These are phyloP conservation scores for Neurospora cerealis DNA, from an alignment of 495 filamentous ascomycete genomes.

Conservation along the genomic window DNA sequence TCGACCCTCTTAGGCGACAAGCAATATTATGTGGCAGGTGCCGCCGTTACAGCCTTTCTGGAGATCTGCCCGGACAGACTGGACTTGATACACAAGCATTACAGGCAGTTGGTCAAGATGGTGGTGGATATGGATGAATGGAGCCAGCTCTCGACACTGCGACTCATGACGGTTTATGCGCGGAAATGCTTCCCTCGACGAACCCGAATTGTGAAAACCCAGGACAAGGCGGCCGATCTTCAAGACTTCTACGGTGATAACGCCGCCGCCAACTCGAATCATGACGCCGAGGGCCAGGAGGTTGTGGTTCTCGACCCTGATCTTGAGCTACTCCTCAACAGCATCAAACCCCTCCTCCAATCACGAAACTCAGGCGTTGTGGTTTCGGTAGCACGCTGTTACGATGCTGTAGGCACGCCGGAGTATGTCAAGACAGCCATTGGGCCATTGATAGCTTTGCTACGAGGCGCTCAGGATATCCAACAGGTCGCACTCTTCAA, in stretches of 20 bases:
- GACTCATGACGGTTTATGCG: constrained; percentile 72
- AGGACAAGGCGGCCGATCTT: constrained; percentile 28
- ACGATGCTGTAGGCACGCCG: constrained; percentile 67
- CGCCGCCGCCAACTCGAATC: constrained; percentile 21
- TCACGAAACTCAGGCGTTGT: constrained; percentile 90
- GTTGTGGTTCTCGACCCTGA: constrained; percentile 65
- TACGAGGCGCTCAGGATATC: constrained; percentile 76
- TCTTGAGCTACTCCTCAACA: constrained; percentile 68
- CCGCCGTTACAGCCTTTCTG: constrained; percentile 80
- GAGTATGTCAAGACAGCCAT: constrained; percentile 61
- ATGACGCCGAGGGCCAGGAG: constrained; percentile 40
- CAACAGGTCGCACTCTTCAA: constrained; percentile 85
- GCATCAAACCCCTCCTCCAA: constrained; percentile 74
- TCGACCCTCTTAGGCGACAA: constrained; percentile 69
- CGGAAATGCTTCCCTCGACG: constrained; percentile 79
- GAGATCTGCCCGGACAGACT: constrained; percentile 80
- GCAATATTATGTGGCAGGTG: constrained; percentile 90
- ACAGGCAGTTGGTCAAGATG: constrained; percentile 73
- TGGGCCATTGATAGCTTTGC: constrained; percentile 74
- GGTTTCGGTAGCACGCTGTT: constrained; percentile 75
- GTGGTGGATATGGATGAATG: constrained; percentile 99
- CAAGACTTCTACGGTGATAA: constrained; percentile 69
- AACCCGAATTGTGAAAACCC: constrained; percentile 40
- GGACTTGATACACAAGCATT: constrained; percentile 83
- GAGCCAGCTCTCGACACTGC: constrained; percentile 77